Evolutionary conservation across 805 yeast genomes (phyloP).

Genomic region (Ogataea trehalophila): DNA sequence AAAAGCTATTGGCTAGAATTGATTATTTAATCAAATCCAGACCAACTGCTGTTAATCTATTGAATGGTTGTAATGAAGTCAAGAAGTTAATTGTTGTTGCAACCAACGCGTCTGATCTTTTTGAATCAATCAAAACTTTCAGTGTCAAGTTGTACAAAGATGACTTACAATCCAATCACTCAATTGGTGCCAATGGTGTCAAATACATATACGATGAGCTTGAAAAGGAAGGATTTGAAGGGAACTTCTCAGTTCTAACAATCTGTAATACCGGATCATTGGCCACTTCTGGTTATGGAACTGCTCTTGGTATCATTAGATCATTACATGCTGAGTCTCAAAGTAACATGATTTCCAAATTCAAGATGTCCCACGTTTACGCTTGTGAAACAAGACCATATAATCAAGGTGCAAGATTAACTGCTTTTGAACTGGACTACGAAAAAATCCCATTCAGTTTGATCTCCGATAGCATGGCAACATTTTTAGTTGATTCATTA

Average conservation of each 20-base stretch:
- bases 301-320: constrained; percentile 90
- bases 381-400: constrained; percentile 96
- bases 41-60: constrained; percentile 93
- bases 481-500: constrained; percentile 59
- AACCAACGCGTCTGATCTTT: constrained; percentile 19
- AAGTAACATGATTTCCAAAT: constrained; percentile 23
- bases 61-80: constrained; percentile 64
- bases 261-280: constrained; percentile 95
- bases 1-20: constrained; percentile 41
- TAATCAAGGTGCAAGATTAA: constrained; percentile 91
- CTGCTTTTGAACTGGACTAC: constrained; percentile 84
- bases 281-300: constrained; percentile 97
- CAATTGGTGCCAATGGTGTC: constrained; percentile 79
- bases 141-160: constrained; percentile 58
- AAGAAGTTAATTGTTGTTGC: constrained; percentile 25
- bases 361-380: constrained; percentile 64
- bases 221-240: constrained; percentile 43
- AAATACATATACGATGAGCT: constrained; percentile 51
- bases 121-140: constrained; percentile 36
- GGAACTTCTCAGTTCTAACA: constrained; percentile 77
- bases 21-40: constrained; percentile 70
- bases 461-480: constrained; percentile 88
- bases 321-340: constrained; percentile 50
- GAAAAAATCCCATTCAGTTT: constrained; percentile 85
- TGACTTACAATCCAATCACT: constrained; percentile 72